phyloP scores from a whole-genome alignment of 805 yeast species.

The Saccharomycopsis oosterbeekiorum region DNA sequence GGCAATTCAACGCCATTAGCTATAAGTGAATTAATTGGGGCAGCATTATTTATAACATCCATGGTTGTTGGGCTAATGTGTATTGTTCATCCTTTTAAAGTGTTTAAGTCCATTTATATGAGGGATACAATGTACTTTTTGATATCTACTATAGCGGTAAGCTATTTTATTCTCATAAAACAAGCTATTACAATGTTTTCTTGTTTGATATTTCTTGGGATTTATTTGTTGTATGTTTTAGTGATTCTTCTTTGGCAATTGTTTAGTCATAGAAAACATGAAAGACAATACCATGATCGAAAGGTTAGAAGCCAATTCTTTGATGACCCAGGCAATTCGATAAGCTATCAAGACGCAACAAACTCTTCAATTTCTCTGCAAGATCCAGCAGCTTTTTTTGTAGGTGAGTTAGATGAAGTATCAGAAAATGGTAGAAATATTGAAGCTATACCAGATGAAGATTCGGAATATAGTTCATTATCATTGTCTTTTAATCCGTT shows the following conservation, averaged over 20 bases:
- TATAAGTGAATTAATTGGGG: constrained; percentile 84
- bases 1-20: constrained; percentile 69
- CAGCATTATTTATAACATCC: constrained; percentile 72
- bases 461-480: not conserved
- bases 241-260: constrained; percentile 37
- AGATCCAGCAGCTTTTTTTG: not conserved
- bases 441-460: not conserved
- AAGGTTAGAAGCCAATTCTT: constrained; percentile 12
- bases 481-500: not conserved
- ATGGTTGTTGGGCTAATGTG: constrained; percentile 77
- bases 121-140: constrained; percentile 55
- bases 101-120: constrained; percentile 36
- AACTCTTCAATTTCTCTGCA: not conserved
- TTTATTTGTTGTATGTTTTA: constrained; percentile 52
- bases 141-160: constrained; percentile 36
- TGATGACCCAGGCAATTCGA: constrained; percentile 7
- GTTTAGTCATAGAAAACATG: constrained; percentile 13
- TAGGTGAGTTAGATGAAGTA: not conserved
- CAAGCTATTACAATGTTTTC: constrained; percentile 46
- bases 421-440: not conserved
- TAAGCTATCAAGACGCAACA: not conserved
- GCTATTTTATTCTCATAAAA: constrained; percentile 40
- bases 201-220: constrained; percentile 44
- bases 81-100: constrained; percentile 52
- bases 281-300: not conserved